Base-by-base conservation (phyloP, 1,139 yeast genomes). In the Scheffersomyces parashehatae region DNA sequence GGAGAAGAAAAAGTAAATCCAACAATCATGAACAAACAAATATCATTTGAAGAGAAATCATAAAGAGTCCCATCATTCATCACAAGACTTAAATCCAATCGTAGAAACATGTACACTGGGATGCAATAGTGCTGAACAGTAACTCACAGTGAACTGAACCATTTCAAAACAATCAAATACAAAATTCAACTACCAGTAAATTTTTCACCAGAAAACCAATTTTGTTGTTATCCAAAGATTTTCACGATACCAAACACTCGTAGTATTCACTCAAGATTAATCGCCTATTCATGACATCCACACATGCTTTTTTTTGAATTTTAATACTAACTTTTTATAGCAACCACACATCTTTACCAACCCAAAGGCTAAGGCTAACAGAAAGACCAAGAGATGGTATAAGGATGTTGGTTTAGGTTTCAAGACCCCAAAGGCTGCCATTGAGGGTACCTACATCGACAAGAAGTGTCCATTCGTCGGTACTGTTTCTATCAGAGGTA, bases 341-440 rank as follows among this genome's bases (percentile, higher is more conserved):
- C 99, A 93, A 88, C 98, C 98, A 75, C 99, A 95, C 85, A 91
- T 95, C 85, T 95, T 93, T 95, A 91, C 91, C 82, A 93, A 95
- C 95, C 90, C 98, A 85, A 95, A 95, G 89, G 86, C 97, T 68
- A 90, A 88, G 90, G 96, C 95, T 76, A 85, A 83, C 90, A 89
- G 88, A 81, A 87, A 91, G 82, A 87, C 97, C 86, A 91, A 93
- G 93, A 91, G 99, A 88, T 95, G 99, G 99, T 91, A 84, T 77
- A 95, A 95, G 88, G 97, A 95, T 56, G 98, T 90, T 69, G 99
- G 99, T 75, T 88, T 95, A 75, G 99, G 99, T 64, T 93, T 90
- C 97, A 95, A 93, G 89, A 95, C 99, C 82, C 99, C 99, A 80
- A 85, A 83, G 80, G 81, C 91, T 73, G 99, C 99, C 71, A 88